Evolutionary conservation across 2,329 filamentous ascomycete species (phyloP), one percentile per base, ranked within the genome.

Genomic region (Ceratocystis alfenasii): DNA sequence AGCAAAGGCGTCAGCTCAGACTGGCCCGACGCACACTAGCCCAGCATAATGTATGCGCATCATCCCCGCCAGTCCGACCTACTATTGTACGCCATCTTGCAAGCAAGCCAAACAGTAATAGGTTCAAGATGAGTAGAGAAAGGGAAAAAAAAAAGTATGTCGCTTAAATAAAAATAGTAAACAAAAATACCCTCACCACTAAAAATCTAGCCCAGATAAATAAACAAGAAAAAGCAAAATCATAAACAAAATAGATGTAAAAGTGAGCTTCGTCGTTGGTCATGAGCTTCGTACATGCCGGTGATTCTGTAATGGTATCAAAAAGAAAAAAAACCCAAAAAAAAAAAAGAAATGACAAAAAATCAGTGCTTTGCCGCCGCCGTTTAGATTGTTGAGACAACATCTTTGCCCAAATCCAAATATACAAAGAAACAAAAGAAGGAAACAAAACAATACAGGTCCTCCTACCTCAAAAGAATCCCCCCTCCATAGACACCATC

Each of bases 281-380:
- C 61, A 63, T 63, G 61, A 50, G 61, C 61, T 63, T 63, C 61
- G 61, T 63, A 63, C 44, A 63, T 48, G 61, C 61, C 44, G 44
- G 61, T 48, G 61, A 44, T 64, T 64, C 48, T 57, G 30, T n/a
- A 64, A 60, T 63, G 20, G 15, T 57, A 64, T 15, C 20, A 28
- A 69, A 48, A 63, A 67, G 45, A 63, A 67, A 62, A 50, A 44
- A 61, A 44, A 10, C 22, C 17, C 46, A 62, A 64, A 55, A 36
- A 50, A 33, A 33, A 25, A 28, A 63, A 46, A 25, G 62, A 46
- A 60, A 28, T 28, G 20, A 20, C 25, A 55, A 28, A 67, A 65
- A 67, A 65, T 48, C 66, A 67, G 57, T 67, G 66, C 66, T 67
- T 59, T 44, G 66, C 66, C 66, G 66, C 66, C 66, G 59, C 33